phyloP scores from a whole-genome alignment of 805 yeast species.

The Metschnikowia borealis region DNA sequence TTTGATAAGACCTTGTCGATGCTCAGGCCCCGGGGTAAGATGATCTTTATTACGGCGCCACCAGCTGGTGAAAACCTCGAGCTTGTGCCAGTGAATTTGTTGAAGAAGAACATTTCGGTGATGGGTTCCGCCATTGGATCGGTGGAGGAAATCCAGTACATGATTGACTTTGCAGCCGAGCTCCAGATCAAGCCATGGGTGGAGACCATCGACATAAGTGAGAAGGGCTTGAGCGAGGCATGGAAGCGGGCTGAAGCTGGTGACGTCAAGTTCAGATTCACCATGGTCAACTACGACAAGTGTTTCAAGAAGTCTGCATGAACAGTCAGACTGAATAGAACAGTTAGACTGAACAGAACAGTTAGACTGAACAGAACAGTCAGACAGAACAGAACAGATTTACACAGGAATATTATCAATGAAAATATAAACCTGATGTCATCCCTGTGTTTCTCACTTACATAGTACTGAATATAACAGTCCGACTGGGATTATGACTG shows the following conservation, averaged over 20 bases:
- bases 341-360: too few species aligned
- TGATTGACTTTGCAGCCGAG: conserved; percentile 19
- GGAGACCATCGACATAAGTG: conserved; percentile 17
- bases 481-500: too few species aligned
- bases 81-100: conserved; percentile 10
- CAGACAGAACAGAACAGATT: too few species aligned
- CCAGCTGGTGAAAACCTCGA: conserved; percentile 10
- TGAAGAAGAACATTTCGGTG: conserved; percentile 14
- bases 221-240: conserved; percentile 14
- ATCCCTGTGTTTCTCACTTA: too few species aligned
- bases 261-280: conserved; percentile 17
- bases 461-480: too few species aligned
- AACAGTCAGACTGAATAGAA: neutral
- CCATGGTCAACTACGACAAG: conserved; percentile 18
- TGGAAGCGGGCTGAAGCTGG: conserved; percentile 16
- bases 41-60: conserved; percentile 17
- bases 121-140: conserved; percentile 17
- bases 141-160: conserved; percentile 14
- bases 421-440: too few species aligned
- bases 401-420: too few species aligned
- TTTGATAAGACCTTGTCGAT: conserved; percentile 13
- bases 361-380: too few species aligned
- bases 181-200: conserved; percentile 18
- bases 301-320: conserved; percentile 8
- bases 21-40: conserved; percentile 16